Conservation (phyloP, 2,329 filamentous ascomycete species). For the Colletotrichum brevisporum region DNA sequence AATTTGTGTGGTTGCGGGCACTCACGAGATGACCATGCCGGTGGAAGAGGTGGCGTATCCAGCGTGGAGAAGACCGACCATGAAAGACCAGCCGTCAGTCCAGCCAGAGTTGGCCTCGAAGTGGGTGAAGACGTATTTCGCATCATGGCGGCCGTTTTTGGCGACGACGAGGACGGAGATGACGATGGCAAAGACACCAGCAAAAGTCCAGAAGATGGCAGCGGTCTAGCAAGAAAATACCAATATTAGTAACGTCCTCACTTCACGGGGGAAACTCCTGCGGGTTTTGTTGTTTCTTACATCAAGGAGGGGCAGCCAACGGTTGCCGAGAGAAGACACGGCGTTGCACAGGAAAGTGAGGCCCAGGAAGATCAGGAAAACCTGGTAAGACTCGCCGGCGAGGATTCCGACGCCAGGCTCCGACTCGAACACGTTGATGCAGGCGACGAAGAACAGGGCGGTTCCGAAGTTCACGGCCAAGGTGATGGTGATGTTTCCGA, state of each 20-base stretch:
- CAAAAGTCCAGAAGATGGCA: slow-evolving; percentile 82
- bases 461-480: slow-evolving; percentile 88
- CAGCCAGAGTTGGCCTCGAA: slow-evolving; percentile 80
- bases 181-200: slow-evolving; percentile 76
- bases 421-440: slow-evolving; percentile 68
- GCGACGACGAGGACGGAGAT: slow-evolving; percentile 75
- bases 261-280: background rate
- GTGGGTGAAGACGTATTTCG: slow-evolving; percentile 75
- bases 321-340: slow-evolving; percentile 77
- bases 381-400: slow-evolving; percentile 71
- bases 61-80: slow-evolving; percentile 79
- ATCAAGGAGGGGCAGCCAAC: slow-evolving; percentile 77
- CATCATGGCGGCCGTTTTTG: slow-evolving; percentile 75
- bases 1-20: slow-evolving; percentile 35
- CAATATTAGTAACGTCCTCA: slow-evolving; percentile 14
- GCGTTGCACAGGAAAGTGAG: slow-evolving; percentile 75
- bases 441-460: slow-evolving; percentile 72
- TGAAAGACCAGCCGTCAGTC: slow-evolving; percentile 80
- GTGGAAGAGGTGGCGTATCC: slow-evolving; percentile 83
- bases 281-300: slow-evolving; percentile 60
- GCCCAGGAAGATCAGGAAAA: slow-evolving; percentile 79
- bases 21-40: slow-evolving; percentile 84
- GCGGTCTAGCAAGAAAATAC: slow-evolving; percentile 65
- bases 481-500: slow-evolving; percentile 86
- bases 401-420: slow-evolving; percentile 60